Conservation (phyloP, 2,329 filamentous ascomycete species). For the Chrysosporium queenslandicum region DNA sequence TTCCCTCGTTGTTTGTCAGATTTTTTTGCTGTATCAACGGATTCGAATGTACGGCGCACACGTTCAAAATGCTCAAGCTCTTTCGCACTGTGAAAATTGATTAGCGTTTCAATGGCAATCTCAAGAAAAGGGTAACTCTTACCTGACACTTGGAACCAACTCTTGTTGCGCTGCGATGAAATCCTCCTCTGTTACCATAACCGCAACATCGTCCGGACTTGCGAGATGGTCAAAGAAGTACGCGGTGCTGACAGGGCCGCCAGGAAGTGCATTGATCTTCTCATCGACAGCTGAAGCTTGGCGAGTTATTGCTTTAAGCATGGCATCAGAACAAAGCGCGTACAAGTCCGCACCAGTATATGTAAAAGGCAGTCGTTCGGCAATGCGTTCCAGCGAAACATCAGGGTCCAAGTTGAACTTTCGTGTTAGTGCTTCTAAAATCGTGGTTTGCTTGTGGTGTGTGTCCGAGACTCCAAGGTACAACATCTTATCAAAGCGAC, state of each 20-base stretch:
- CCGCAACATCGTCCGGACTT: conserved; percentile 67
- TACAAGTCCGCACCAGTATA: conserved; percentile 98
- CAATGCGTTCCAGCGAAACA: conserved; percentile 64
- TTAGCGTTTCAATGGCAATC: conserved; percentile 20
- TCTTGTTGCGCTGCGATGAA: conserved; percentile 73
- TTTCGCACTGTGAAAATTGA: conserved; percentile 52
- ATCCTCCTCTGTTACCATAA: conserved; percentile 81
- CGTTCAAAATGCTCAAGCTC: conserved; percentile 85
- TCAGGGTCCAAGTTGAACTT: conserved; percentile 82
- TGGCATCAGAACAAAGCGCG: conserved; percentile 91
- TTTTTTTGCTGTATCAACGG: conserved; percentile 40
- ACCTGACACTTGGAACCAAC: conserved; percentile 76
- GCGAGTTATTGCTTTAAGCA: conserved; percentile 95
- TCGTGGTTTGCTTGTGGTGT: conserved; percentile 89
- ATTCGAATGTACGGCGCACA: conserved; percentile 73
- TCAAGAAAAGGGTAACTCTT: conserved; percentile 18
- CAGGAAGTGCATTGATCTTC: conserved; percentile 59
- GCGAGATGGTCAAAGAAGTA: conserved; percentile 95
- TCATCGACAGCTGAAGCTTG: conserved; percentile 74
- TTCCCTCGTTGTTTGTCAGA: conserved; percentile 19
- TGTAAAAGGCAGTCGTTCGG: conserved; percentile 74
- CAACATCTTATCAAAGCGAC: conserved; percentile 96
- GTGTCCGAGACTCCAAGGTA: conserved; percentile 95
- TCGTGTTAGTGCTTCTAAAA: conserved; percentile 83
- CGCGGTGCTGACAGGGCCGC: conserved; percentile 61